A percentile compares a stretch with the other conserved stretches of the same genome.
Conservation (phyloP, 1,139 yeast genomes). For the Wickerhamomyces sp. region DNA sequence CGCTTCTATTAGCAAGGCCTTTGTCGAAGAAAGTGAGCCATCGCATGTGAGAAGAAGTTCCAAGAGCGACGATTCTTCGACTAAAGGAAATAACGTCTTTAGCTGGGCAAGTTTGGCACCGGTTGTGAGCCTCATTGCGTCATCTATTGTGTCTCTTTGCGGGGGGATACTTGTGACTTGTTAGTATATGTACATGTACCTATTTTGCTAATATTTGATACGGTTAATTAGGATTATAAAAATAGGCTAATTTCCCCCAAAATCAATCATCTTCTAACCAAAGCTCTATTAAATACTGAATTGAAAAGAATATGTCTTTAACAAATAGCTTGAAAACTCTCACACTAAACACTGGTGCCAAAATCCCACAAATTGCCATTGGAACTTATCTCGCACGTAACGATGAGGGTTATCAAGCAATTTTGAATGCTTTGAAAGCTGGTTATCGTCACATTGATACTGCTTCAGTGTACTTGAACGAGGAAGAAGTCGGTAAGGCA, state of each 20-base stretch:
- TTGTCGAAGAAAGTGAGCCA: constrained; percentile 33
- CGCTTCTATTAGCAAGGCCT: constrained; percentile 28
- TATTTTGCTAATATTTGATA: no score
- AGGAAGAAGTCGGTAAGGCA: constrained; percentile 62
- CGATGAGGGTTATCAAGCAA: constrained; percentile 56
- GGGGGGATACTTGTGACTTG: not conserved
- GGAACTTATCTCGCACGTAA: not conserved
- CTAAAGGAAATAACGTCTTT: constrained; percentile 25
- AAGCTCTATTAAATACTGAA: not conserved
- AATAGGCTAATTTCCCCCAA: no score
- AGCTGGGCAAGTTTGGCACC: constrained; percentile 25
- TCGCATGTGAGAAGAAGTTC: constrained; percentile 36
- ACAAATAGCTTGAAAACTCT: not conserved
- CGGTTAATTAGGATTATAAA: no score
- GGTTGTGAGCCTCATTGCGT: constrained; percentile 18
- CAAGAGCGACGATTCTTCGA: constrained; percentile 27
- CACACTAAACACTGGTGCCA: constrained; percentile 53
- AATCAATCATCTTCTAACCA: no score
- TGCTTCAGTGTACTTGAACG: constrained; percentile 67
- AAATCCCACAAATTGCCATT: constrained; percentile 42
- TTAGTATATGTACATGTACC: not conserved
- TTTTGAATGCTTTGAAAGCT: constrained; percentile 54
- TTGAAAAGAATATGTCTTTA: not conserved
- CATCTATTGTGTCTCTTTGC: no score
- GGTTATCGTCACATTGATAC: constrained; percentile 83